Base-by-base conservation (phyloP, 805 yeast species). In the Ogataea chonburiensis region DNA sequence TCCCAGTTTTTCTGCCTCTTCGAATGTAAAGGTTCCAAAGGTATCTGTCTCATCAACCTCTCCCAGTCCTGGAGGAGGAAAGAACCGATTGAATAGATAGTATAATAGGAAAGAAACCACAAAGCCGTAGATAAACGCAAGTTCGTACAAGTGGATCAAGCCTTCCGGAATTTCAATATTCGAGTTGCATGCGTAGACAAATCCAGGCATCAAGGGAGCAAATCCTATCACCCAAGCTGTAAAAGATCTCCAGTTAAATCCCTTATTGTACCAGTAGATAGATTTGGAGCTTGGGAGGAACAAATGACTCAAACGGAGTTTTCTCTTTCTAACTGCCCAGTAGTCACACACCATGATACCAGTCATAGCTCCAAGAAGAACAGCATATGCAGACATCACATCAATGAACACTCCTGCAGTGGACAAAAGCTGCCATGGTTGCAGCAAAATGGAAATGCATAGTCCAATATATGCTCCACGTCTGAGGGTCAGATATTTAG, bases 341-440 rank as follows among this genome's bases (percentile, higher is more conserved):
- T 79, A 83, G 54, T 82, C 88, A 19, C 77, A 67, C 27, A 69
- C 64, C 33, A 78, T 68, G 20, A 81, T 82, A 41, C 91, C 94
- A 5, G 86, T 83, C 53, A 83, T 79, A 11, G 89, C 76, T 37
- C 84, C 66, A 50, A 82, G 81, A 6, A 53, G 54, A 22, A 62
- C 49, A 5, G 47, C 41, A 15, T 39, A 43, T 9, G 47, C 43
- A 3, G 47, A 43, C 47, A 43, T 43, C 4, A 43, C 47, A 17
- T 43, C 30, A 13, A 43, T 39, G 46, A 68, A 67, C 7, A 52
- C 52, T 5, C 63, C 48, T 2, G 71, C 57, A 17, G 63, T 52
- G 27, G 62, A 53, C 18, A 58, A 54, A 18, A 68, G 53, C 23
- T 53, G 53, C 74, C 74, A 68, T 8, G 74, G 74, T 40, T 63